A percentile compares a stretch with the other conserved stretches of the same genome.
Evolutionary conservation across 1,284 basidiomycete species (phyloP).

Genomic region (Cutaneotrichosporon dermatis): DNA sequence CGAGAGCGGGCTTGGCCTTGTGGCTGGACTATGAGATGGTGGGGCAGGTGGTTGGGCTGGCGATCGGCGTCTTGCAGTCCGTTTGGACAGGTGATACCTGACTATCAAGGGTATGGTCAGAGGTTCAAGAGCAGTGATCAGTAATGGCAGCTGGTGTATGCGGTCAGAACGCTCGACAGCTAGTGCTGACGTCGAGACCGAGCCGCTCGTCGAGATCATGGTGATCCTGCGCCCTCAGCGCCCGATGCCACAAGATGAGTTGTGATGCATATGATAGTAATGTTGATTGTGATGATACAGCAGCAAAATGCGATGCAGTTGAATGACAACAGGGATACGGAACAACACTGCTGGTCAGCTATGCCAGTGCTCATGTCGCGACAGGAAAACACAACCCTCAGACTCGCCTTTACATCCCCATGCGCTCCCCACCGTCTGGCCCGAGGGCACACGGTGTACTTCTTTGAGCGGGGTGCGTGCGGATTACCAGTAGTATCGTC

Average conservation of each 20-base stretch:
- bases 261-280: not conserved
- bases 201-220: too few species aligned
- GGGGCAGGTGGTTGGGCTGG: too few species aligned
- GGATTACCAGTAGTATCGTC: constrained; percentile 39
- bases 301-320: constrained; percentile 1
- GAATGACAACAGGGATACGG: not conserved
- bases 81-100: too few species aligned
- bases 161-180: too few species aligned
- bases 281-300: not conserved
- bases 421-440: constrained; percentile 20
- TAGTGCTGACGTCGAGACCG: not conserved
- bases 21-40: too few species aligned
- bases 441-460: not conserved
- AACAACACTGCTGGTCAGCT: not conserved
- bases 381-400: constrained; percentile 23
- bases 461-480: constrained; percentile 24
- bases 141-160: too few species aligned
- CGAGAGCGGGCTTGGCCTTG: too few species aligned
- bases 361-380: not conserved
- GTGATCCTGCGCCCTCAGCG: not conserved
- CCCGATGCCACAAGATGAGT: not conserved
- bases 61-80: too few species aligned
- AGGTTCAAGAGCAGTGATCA: too few species aligned
- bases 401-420: constrained; percentile 37
- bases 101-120: too few species aligned